phyloP scores from a whole-genome alignment of 306 rosid species.

The Vigna trinervia region DNA sequence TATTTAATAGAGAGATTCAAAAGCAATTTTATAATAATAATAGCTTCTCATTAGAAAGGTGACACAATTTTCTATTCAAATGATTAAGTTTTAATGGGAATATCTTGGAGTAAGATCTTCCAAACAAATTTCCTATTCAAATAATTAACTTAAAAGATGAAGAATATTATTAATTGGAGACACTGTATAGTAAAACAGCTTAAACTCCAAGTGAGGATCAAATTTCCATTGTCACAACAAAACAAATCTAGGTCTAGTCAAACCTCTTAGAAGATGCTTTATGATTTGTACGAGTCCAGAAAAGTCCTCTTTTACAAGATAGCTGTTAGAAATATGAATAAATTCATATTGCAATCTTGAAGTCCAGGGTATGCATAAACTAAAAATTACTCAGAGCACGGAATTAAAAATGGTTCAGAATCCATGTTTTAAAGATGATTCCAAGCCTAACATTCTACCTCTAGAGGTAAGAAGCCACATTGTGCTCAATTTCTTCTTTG shows the following conservation, averaged over 20 bases:
- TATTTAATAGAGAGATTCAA: no score
- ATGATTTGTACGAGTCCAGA: no score
- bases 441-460: conserved; percentile 35
- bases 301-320: not conserved
- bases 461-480: conserved; percentile 60
- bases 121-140: not conserved
- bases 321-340: conserved; percentile 16
- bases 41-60: no score
- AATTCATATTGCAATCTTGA: conserved; percentile 12
- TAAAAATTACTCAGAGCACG: conserved; percentile 12
- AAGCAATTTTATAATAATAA: no score
- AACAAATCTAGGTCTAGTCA: no score
- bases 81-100: no score
- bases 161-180: not conserved
- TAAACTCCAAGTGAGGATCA: not conserved
- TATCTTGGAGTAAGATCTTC: not conserved
- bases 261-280: no score
- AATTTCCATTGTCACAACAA: conserved; percentile 4
- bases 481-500: conserved; percentile 77
- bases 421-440: conserved; percentile 21
- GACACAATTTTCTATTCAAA: no score
- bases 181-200: not conserved
- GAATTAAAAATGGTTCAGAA: conserved; percentile 18
- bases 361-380: conserved; percentile 12
- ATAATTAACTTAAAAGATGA: not conserved